Base-by-base conservation (phyloP, 1,284 basidiomycete genomes). In the Coniophora puteana region DNA sequence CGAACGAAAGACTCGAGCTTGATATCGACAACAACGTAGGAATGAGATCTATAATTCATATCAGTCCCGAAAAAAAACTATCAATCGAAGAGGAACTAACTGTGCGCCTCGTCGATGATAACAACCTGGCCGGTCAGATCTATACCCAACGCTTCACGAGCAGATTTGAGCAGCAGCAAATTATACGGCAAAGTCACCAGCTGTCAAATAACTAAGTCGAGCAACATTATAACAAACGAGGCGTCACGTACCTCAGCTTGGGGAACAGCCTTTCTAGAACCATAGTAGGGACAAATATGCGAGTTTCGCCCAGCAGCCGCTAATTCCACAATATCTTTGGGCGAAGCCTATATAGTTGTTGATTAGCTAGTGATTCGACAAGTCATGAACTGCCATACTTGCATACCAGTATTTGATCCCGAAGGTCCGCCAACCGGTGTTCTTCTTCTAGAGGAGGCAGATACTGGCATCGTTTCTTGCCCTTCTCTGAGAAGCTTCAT, bases 101-200 rank as follows among this genome's bases (percentile, higher is more conserved):
- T 99, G 64, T 99, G 95, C 0, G 94, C 96, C 67, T 99, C 95
- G 59, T 99, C 95, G 43, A 99, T 83, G 30, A 99, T 75, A 10
- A 99, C 79, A 12, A 98, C 72, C 53, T 95, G 90, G 55, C 83
- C 78, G 24, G 74, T 85, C 37, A 93, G 70, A 57, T 87, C 82
- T 52, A 93, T 93, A 0, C 87, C 88, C 1, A 98, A 71, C 0
- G 93, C 83, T 54, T 95, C 89, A 31, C 95, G 74, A 1, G 94
- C 89, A 3, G 79, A 76, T 50, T 81, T 86, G 49, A 93, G 89
- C 7, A 99, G 68, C 1, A 99, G 71, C 8, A 99, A 78, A 58
- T 96, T 97, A 62, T 99, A 99, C 0, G 95, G 96, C 4, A 98
- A 69, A 0, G 89, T 87, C 8, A 98, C 83, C 1, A 98, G 71